phyloP scores from a whole-genome alignment of 2,329 filamentous ascomycete genomes.

The Nothophoma quercina region DNA sequence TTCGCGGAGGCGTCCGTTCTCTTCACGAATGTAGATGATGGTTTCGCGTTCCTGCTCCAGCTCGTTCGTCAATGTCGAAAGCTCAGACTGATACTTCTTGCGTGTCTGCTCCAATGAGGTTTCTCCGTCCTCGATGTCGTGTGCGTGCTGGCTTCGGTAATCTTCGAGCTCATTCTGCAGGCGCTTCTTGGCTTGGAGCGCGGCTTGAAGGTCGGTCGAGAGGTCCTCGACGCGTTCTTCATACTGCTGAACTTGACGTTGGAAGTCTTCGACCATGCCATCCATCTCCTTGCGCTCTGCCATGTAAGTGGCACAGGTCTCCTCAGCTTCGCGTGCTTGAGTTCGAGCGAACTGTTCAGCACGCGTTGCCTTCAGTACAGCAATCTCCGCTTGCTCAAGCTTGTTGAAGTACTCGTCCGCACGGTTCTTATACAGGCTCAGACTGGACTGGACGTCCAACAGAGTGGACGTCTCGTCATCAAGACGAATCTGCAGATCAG shows the following conservation, averaged over 20 bases:
- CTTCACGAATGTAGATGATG: slow-evolving; percentile 80
- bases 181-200: slow-evolving; percentile 87
- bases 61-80: slow-evolving; percentile 87
- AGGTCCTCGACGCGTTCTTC: slow-evolving; percentile 93
- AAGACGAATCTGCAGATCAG: slow-evolving; percentile 90
- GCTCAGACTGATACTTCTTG: slow-evolving; percentile 96
- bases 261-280: slow-evolving; percentile 83
- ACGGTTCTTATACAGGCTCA: slow-evolving; percentile 88
- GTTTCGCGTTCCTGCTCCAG: slow-evolving; percentile 93
- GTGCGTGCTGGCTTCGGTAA: slow-evolving; percentile 91
- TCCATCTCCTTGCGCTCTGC: slow-evolving; percentile 93
- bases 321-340: slow-evolving; percentile 89
- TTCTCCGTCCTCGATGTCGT: slow-evolving; percentile 97
- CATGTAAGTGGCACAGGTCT: slow-evolving; percentile 88
- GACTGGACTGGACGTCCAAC: slow-evolving; percentile 81
- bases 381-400: slow-evolving; percentile 94
- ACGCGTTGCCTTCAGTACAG: slow-evolving; percentile 87
- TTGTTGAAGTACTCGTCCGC: slow-evolving; percentile 98
- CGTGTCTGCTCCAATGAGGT: slow-evolving; percentile 94
- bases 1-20: slow-evolving; percentile 88
- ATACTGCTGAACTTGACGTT: slow-evolving; percentile 85
- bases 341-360: slow-evolving; percentile 94
- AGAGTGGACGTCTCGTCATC: slow-evolving; percentile 88
- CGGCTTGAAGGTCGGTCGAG: slow-evolving; percentile 85
- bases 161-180: slow-evolving; percentile 97